Conservation (phyloP, 2,329 filamentous ascomycete genomes). For the Aureobasidium namibiae region DNA sequence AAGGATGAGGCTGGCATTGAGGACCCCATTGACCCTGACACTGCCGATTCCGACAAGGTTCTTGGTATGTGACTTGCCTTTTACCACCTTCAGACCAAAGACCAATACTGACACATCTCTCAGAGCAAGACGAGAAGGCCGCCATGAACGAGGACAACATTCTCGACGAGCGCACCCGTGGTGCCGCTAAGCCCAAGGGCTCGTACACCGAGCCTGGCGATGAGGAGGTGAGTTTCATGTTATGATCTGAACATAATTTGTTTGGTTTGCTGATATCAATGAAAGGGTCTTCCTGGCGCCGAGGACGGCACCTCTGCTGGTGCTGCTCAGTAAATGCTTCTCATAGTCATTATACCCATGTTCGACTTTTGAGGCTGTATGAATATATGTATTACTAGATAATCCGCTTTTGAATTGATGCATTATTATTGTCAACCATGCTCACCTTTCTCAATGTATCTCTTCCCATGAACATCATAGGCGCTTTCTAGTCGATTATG, state of each 20-base stretch:
- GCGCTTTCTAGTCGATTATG: too few species aligned
- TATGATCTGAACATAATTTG: too few species aligned
- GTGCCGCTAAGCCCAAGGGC: constrained; percentile 38
- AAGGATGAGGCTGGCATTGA: constrained; percentile 39
- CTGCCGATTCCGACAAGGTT: constrained; percentile 40
- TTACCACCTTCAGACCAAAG: not conserved
- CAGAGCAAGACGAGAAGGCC: constrained; percentile 38
- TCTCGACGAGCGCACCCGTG: constrained; percentile 38
- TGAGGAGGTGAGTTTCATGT: constrained; percentile 28
- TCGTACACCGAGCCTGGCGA: constrained; percentile 45
- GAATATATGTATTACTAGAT: not conserved
- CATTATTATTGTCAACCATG: not conserved
- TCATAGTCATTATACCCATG: constrained; percentile 4
- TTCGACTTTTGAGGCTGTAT: not conserved
- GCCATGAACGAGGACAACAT: constrained; percentile 43
- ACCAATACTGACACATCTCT: not conserved
- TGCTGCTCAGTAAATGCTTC: constrained; percentile 5
- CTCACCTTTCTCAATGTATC: too few species aligned
- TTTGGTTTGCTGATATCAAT: not conserved
- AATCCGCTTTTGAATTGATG: not conserved
- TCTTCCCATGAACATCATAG: too few species aligned
- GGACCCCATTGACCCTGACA: constrained; percentile 35
- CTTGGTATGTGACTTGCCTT: constrained; percentile 30
- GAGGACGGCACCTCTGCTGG: constrained; percentile 15
- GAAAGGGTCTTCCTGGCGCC: constrained; percentile 15